Percentiles rank a stretch among this genome's conserved stretches.
Conservation (phyloP, 495 filamentous ascomycete genomes). For the Podospora fimiseda region DNA sequence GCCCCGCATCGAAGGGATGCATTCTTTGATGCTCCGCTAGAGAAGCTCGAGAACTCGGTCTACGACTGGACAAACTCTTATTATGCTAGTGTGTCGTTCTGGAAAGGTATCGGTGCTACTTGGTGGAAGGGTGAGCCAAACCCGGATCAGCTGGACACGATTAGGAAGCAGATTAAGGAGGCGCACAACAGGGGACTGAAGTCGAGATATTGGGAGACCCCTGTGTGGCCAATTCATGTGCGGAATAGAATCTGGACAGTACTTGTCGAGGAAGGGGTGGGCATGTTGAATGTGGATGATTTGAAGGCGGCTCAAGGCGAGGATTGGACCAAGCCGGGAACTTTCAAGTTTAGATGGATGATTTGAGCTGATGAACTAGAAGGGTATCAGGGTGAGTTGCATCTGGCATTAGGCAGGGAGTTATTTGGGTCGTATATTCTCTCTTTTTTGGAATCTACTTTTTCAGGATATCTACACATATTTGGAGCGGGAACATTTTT, state of each 20-base stretch:
- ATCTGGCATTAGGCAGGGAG: not conserved
- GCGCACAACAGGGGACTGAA: slow-evolving; percentile 66
- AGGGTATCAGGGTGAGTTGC: not conserved
- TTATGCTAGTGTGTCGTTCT: slow-evolving; percentile 49
- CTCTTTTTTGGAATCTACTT: no score
- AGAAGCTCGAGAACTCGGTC: slow-evolving; percentile 28
- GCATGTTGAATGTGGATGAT: slow-evolving; percentile 75
- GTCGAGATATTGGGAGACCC: slow-evolving; percentile 74
- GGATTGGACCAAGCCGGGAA: slow-evolving; percentile 27
- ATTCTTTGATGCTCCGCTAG: slow-evolving; percentile 62
- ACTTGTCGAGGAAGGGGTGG: slow-evolving; percentile 63
- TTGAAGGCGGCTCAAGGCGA: slow-evolving; percentile 35
- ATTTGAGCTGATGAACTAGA: not conserved
- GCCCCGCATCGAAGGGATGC: slow-evolving; percentile 45
- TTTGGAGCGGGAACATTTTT: no score
- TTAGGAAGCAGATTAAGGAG: slow-evolving; percentile 59
- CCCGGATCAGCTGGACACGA: slow-evolving; percentile 48
- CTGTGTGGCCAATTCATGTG: slow-evolving; percentile 66
- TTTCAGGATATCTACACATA: no score
- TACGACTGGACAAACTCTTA: slow-evolving; percentile 47
- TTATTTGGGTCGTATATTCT: not conserved
- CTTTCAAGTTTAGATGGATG: slow-evolving; percentile 7
- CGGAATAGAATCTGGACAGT: slow-evolving; percentile 70
- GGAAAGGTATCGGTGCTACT: slow-evolving; percentile 38
- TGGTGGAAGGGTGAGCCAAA: slow-evolving; percentile 36